phyloP scores from a whole-genome alignment of 2,329 filamentous ascomycete genomes.

The Fusarium tanahbumbuense region DNA sequence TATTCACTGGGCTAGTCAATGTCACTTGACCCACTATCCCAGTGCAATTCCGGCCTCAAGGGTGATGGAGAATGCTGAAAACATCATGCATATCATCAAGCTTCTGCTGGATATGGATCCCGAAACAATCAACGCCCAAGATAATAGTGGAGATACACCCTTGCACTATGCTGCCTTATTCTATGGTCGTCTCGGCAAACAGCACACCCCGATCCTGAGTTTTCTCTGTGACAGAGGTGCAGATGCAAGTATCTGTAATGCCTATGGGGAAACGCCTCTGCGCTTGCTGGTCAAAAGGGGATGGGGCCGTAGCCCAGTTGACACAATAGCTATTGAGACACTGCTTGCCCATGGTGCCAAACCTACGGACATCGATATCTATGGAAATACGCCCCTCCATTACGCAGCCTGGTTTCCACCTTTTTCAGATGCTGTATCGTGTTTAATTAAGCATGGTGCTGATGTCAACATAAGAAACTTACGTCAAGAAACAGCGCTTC shows the following conservation, averaged over 20 bases:
- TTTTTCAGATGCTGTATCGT: not conserved
- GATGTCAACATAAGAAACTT: not conserved
- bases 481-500: not conserved
- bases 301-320: not conserved
- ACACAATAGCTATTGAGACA: not conserved
- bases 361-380: not conserved
- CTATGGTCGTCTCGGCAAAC: not conserved
- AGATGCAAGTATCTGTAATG: not conserved
- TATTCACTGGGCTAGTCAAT: not conserved
- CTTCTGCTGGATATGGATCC: not conserved
- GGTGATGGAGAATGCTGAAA: rapidly evolving
- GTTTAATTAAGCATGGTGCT: not conserved
- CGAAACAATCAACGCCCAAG: not conserved
- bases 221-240: not conserved
- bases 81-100: rapidly evolving
- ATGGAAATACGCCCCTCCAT: not conserved
- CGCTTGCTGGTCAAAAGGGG: not conserved
- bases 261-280: not conserved
- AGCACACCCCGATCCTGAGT: rapidly evolving
- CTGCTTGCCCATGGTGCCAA: not conserved
- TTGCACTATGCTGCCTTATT: not conserved
- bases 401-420: not conserved
- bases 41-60: not conserved
- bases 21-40: rapidly evolving
- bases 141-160: not conserved